phyloP scores from a whole-genome alignment of 257 asterid species.

The Nicotiana sylvestris region DNA sequence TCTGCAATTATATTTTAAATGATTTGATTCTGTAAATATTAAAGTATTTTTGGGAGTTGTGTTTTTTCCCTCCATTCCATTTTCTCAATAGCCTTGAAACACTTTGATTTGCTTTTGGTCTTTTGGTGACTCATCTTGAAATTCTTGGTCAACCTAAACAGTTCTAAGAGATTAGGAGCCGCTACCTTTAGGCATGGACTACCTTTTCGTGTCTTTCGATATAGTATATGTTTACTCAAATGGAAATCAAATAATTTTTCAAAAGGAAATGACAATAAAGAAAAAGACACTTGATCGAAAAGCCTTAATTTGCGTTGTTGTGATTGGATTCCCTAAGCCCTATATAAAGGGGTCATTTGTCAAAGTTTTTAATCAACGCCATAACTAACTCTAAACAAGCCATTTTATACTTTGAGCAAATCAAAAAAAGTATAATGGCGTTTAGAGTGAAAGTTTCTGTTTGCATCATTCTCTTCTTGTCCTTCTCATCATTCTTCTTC shows the following conservation, averaged over 20 bases:
- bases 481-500: slow-evolving; percentile 16
- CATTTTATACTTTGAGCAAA: not conserved
- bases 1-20: too few species aligned
- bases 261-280: not conserved
- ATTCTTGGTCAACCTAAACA: not conserved
- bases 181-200: not conserved
- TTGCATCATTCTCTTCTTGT: slow-evolving; percentile 14
- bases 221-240: not conserved
- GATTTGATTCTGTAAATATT: too few species aligned
- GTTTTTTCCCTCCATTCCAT: not conserved
- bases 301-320: slow-evolving; percentile 48
- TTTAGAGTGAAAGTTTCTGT: slow-evolving; percentile 12
- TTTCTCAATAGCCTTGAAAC: not conserved
- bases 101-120: not conserved
- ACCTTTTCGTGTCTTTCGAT: not conserved
- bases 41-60: not conserved
- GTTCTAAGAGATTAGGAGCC: not conserved
- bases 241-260: not conserved
- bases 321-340: slow-evolving; percentile 20
- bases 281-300: slow-evolving; percentile 21
- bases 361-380: not conserved
- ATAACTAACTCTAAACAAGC: slow-evolving; percentile 6
- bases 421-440: slow-evolving; percentile 24
- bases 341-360: slow-evolving; percentile 24
- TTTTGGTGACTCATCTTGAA: not conserved